Evolutionary conservation across 1,139 yeast genomes (phyloP), one percentile per base, ranked within the genome.

Genomic region (Magnusiomyces suaveolens): DNA sequence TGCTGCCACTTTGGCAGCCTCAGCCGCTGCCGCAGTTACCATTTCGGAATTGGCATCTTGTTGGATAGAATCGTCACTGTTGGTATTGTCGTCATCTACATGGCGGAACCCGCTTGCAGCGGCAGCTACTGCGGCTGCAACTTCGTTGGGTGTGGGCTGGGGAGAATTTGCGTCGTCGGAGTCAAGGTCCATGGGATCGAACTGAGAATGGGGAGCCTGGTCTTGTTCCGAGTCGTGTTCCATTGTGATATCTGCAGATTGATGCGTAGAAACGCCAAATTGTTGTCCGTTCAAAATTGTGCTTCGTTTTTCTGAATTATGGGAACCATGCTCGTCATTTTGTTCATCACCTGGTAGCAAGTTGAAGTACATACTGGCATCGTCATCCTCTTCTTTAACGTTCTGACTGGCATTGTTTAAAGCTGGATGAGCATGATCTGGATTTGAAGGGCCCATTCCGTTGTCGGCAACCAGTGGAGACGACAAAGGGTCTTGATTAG

Each of bases 41-140:
- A 46, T 24, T 26, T 16, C 48, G 2, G 48, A 46, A 18, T 46
- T 46, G 14, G 48, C 48, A 2, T 46, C 48, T 18, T 46, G 48
- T 29, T 46, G 48, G 25, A 41, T 21, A 20, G 44, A 20, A 6
- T 4, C n/a, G 16, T 41, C 20, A 8, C 6, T 21, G 16, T 21
- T 18, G 16, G 4, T 18, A 21, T 21, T 41, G 12, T 41, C 44
- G 20, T 41, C 25, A 6, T 20, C 23, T 10, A 3, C 44, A 8
- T 21, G 23, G 10, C 20, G 25, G 26, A 51, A 52, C 14, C 47
- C 52, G 29, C 53, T 53, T 12, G 51, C 54, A 4, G 54, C 57
- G 2, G 52, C 51, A 6, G 52, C 53, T 10, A 52, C 57, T 14
- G 46, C 52, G 12, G 48, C 57, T 4, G 44, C 52, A 21, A 41